Percentiles rank a stretch among this genome's conserved stretches.
These are phyloP conservation scores for Candida freyschussii DNA, from an alignment of 1,139 yeast genomes.

Conservation along the genomic window DNA sequence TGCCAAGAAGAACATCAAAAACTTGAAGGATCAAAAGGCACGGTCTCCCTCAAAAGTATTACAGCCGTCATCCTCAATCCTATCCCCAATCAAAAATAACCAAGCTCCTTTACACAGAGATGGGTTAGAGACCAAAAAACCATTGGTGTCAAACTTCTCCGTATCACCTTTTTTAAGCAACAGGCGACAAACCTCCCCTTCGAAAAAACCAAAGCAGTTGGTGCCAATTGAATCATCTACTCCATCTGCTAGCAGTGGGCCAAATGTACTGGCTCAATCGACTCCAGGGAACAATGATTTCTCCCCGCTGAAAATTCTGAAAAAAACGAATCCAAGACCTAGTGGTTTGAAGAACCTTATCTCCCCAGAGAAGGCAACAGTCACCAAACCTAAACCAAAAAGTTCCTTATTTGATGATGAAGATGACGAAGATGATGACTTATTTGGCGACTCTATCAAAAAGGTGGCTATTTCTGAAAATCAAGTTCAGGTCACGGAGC, in stretches of 20 bases:
- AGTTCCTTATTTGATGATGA: constrained; percentile 26
- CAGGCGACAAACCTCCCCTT: constrained; percentile 14
- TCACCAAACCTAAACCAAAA: constrained; percentile 8
- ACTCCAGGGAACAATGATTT: constrained; percentile 19
- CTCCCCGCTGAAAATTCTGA: constrained; percentile 17
- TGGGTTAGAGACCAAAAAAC: constrained; percentile 13
- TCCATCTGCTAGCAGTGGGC: constrained; percentile 9
- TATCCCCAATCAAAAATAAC: constrained; percentile 6
- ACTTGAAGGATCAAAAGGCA: constrained; percentile 16
- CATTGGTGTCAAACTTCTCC: constrained; percentile 21
- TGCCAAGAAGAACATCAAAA: constrained; percentile 28
- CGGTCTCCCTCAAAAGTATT: constrained; percentile 10
- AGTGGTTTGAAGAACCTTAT: constrained; percentile 23
- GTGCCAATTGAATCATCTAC: constrained; percentile 12
- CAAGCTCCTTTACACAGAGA: too few species aligned
- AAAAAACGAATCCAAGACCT: constrained; percentile 12
- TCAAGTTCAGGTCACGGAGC: too few species aligned
- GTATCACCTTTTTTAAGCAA: constrained; percentile 25
- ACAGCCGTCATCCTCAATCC: constrained; percentile 4
- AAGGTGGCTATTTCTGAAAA: too few species aligned
- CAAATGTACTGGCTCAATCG: constrained; percentile 22
- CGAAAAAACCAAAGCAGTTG: constrained; percentile 6
- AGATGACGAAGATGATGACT: constrained; percentile 26
- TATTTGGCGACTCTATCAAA: constrained; percentile 19
- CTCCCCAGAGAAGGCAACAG: constrained; percentile 15